phyloP scores from a whole-genome alignment of 2,329 filamentous ascomycete genomes.

The Penicillium sp. region DNA sequence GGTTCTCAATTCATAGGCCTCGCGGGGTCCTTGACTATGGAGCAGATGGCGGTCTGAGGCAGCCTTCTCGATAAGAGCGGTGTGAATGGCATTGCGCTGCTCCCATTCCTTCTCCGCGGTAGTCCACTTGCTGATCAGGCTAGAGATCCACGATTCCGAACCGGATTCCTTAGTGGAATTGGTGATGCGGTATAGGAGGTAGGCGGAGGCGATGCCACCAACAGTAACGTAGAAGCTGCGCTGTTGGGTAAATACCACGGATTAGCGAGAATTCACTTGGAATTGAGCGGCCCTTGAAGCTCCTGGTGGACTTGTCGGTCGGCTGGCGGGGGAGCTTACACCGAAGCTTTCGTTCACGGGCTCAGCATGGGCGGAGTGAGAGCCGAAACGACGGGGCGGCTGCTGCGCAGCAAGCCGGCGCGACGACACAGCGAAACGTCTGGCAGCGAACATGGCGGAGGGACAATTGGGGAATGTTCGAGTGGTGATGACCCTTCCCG shows the following conservation, averaged over 20 bases:
- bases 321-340: constrained; percentile 33
- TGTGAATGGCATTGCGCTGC: constrained; percentile 56
- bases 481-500: constrained; percentile 29
- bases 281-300: constrained; percentile 8
- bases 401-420: constrained; percentile 37
- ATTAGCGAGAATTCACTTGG: constrained; percentile 15
- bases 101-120: constrained; percentile 51
- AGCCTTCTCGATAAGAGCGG: constrained; percentile 57
- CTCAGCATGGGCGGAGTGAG: constrained; percentile 38
- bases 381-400: constrained; percentile 43
- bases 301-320: constrained; percentile 7
- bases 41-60: constrained; percentile 60
- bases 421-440: constrained; percentile 37
- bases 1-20: constrained; percentile 53
- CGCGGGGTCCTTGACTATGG: constrained; percentile 38
- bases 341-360: constrained; percentile 45
- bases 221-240: constrained; percentile 46
- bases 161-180: constrained; percentile 36
- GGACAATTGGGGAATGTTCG: constrained; percentile 29
- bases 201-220: constrained; percentile 40
- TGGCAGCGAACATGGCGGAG: constrained; percentile 40
- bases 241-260: constrained; percentile 27
- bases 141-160: constrained; percentile 39
- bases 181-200: constrained; percentile 41
- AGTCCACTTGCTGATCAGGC: constrained; percentile 53